Conservation (phyloP, 306 rosid species). For the Psophocarpus tetragonolobus region DNA sequence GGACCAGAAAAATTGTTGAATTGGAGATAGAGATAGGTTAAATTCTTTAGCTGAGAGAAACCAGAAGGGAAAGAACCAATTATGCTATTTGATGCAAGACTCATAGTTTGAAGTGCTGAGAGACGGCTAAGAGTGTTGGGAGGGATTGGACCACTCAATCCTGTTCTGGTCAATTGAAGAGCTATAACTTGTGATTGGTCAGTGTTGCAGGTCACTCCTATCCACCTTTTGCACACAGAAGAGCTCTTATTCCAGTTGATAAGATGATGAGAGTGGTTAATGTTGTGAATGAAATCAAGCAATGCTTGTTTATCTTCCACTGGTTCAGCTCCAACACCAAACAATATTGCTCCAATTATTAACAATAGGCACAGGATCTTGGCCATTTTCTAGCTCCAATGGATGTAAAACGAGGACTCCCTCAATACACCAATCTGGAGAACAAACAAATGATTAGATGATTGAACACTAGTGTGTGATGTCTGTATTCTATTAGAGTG, state of each 20-base stretch:
- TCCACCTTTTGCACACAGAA: constrained; percentile 75
- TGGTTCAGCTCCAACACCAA: constrained; percentile 48
- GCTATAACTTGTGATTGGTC: constrained; percentile 58
- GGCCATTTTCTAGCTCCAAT: constrained; percentile 50
- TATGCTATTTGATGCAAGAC: constrained; percentile 61
- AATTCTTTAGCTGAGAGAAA: constrained; percentile 51
- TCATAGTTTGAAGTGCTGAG: constrained; percentile 54
- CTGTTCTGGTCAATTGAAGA: constrained; percentile 54
- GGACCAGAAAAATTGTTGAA: constrained; percentile 71
- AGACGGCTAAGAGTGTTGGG: constrained; percentile 67
- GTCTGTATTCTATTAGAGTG: background rate
- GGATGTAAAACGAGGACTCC: constrained; percentile 4
- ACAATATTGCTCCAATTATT: constrained; percentile 42
- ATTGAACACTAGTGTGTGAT: background rate
- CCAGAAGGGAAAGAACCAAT: constrained; percentile 73
- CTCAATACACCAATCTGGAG: constrained; percentile 10
- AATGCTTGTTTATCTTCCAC: constrained; percentile 70
- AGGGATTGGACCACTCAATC: constrained; percentile 75
- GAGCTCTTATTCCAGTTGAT: constrained; percentile 54
- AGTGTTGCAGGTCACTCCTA: constrained; percentile 61
- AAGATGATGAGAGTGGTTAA: constrained; percentile 53
- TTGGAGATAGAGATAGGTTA: constrained; percentile 57
- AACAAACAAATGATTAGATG: constrained; percentile 29
- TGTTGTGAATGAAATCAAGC: constrained; percentile 66
- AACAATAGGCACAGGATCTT: constrained; percentile 39